phyloP scores from a whole-genome alignment of 306 rosid genomes.

The Malus orientalis region DNA sequence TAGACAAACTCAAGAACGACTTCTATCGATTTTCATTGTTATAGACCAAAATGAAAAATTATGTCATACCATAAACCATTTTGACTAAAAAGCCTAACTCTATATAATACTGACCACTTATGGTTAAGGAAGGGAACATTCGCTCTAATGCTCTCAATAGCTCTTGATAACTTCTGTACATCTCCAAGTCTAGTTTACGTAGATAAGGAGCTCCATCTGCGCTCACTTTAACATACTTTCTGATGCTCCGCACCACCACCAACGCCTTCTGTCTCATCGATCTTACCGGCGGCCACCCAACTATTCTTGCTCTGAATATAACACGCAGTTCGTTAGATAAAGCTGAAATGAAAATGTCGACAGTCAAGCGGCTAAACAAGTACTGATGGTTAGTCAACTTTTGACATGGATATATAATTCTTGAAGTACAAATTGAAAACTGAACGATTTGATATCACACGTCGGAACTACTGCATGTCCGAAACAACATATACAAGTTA shows the following conservation, averaged over 20 bases:
- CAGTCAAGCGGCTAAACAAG: not conserved
- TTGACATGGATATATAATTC: not conserved
- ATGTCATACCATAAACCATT: too few relatives aligned
- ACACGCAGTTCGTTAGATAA: not conserved
- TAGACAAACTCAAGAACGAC: too few relatives aligned
- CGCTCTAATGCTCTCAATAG: slow-evolving; percentile 15
- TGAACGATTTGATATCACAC: not conserved
- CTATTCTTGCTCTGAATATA: slow-evolving; percentile 3
- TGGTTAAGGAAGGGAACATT: slow-evolving; percentile 16
- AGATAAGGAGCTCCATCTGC: slow-evolving; percentile 26
- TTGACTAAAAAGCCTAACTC: too few relatives aligned
- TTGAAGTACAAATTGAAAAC: not conserved
- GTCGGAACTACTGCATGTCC: not conserved
- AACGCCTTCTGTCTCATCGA: slow-evolving; percentile 16
- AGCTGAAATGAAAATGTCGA: not conserved
- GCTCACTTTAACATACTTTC: slow-evolving; percentile 22
- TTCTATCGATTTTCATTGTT: too few relatives aligned
- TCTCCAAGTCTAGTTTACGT: slow-evolving; percentile 23
- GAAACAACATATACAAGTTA: not conserved
- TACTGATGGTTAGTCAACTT: not conserved
- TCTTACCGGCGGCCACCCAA: slow-evolving; percentile 34
- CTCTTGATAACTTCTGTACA: slow-evolving; percentile 9
- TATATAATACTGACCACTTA: not conserved
- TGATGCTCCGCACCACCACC: not conserved
- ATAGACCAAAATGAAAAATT: too few relatives aligned